phyloP scores from a whole-genome alignment of 495 filamentous ascomycete species.

The Neurospora sp. region DNA sequence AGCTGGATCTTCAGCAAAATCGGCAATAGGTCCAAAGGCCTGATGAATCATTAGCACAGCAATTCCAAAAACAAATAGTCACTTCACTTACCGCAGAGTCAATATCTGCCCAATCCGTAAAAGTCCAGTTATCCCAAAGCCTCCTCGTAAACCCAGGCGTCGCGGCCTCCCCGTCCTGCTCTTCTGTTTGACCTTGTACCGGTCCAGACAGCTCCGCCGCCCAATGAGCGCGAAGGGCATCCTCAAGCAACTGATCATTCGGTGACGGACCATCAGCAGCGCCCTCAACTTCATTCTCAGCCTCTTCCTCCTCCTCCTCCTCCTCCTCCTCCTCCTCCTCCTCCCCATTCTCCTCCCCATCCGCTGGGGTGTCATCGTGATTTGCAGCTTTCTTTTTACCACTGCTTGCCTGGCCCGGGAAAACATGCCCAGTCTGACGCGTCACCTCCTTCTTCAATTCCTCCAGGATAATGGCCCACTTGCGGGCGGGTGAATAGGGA shows the following conservation, averaged over 20 bases:
- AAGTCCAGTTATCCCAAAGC: slow-evolving; percentile 16
- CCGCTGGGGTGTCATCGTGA: neutral
- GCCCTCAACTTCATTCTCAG: neutral
- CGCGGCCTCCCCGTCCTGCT: neutral
- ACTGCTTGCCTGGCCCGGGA: neutral
- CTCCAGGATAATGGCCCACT: slow-evolving; percentile 14
- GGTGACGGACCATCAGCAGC: neutral
- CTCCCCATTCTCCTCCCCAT: neutral
- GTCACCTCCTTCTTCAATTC: slow-evolving; percentile 10
- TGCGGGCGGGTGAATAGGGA: slow-evolving; percentile 8
- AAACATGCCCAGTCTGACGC: neutral
- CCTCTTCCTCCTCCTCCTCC: neutral
- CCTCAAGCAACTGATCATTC: slow-evolving; percentile 9
- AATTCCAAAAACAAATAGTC: neutral
- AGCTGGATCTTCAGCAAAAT: slow-evolving; percentile 4
- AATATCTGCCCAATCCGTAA: slow-evolving; percentile 18
- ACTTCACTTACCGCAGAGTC: slow-evolving; percentile 18
- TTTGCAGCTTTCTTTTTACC: neutral
- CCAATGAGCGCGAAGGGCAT: slow-evolving; percentile 16
- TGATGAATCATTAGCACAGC: neutral
- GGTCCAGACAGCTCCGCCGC: slow-evolving; percentile 4
- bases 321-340: neutral
- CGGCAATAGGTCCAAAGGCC: slow-evolving; percentile 17
- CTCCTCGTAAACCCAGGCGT: neutral
- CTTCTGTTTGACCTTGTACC: neutral